Evolutionary conservation across 108 stramenopile genomes (phyloP), one percentile per base, ranked within the genome.

Genomic region (Cylindrotheca closterium): DNA sequence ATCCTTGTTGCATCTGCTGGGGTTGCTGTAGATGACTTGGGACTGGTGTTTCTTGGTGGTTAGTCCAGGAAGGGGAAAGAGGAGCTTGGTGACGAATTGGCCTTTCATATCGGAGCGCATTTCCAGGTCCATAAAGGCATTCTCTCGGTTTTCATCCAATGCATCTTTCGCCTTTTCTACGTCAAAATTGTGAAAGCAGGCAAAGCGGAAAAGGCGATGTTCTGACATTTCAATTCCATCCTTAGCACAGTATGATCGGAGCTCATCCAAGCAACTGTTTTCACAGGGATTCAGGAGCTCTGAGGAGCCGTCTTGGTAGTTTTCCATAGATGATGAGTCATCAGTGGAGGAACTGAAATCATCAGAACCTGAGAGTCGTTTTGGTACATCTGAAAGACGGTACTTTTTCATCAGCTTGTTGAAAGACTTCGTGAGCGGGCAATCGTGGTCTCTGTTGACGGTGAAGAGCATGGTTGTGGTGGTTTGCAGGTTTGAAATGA

Each of bases 51-150:
- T 71, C 2, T 28, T 67, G 23, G 79, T 78, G 46, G 64, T 67
- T 0, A 81, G 59, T 28, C 76, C 76, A 31, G 80, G 83, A 3
- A 85, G 63, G 17, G 77, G 77, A 68, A 78, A 82, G 12, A 82
- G 61, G 1, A 76, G 74, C 65, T 82, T 51, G 8, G 51, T 17
- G 5, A 10, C 37, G 37, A 42, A 42, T 42, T 42, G 37, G 10
- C 37, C 37, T 42, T 51, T 42, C 37, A 42, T 15, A 42, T 7
- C 7, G 7, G 10, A 7, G 7, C 15, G 7, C 37, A 42, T 42
- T 15, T 42, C 15, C 10, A 42, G 37, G 37, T 7, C 37, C 7
- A 42, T 7, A 15, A 42, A 42, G 7, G 7, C 15, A 42, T 42
- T 42, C 7, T 42, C 37, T 10, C 37, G 37, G 37, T 42, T 42